These are phyloP conservation scores for Zychaea mexicana DNA, from an alignment of 371 early-diverging fungal genomes.

Conservation along the genomic window DNA sequence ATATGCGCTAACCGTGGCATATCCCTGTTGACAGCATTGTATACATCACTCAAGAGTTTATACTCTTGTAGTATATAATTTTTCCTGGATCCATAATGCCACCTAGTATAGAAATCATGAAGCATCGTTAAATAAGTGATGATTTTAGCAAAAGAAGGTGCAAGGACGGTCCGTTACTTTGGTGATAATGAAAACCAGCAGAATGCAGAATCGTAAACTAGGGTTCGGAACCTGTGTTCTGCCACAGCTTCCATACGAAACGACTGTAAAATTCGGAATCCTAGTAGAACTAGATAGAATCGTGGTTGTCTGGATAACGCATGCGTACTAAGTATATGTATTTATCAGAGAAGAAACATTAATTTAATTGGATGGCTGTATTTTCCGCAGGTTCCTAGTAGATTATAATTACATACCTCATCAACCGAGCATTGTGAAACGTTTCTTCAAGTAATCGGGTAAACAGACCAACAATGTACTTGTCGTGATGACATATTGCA, in stretches of 20 bases:
- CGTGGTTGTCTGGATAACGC: constrained; percentile 77
- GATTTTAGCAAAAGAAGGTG: no score
- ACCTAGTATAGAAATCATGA: constrained; percentile 27
- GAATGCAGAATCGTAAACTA: constrained; percentile 67
- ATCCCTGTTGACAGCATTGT: constrained; percentile 66
- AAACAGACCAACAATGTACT: constrained; percentile 72
- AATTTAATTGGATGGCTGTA: no score
- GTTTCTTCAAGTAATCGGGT: constrained; percentile 75
- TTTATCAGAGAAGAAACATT: neutral
- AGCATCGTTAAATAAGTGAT: neutral
- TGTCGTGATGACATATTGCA: constrained; percentile 73
- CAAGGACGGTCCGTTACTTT: constrained; percentile 33
- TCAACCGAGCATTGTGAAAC: constrained; percentile 57
- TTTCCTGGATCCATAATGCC: constrained; percentile 74
- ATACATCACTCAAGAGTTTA: constrained; percentile 69
- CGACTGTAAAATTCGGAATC: constrained; percentile 72
- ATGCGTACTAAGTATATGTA: constrained; percentile 48
- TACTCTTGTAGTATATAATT: constrained; percentile 66
- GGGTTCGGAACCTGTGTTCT: constrained; percentile 63
- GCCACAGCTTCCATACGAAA: constrained; percentile 68
- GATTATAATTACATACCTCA: constrained; percentile 40
- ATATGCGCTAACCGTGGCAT: constrained; percentile 53
- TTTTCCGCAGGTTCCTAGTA: no score
- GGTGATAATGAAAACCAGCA: constrained; percentile 77
- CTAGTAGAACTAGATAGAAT: constrained; percentile 78